Conservation (phyloP, 2,329 filamentous ascomycete species). For the Pseudocercospora macadamiae region DNA sequence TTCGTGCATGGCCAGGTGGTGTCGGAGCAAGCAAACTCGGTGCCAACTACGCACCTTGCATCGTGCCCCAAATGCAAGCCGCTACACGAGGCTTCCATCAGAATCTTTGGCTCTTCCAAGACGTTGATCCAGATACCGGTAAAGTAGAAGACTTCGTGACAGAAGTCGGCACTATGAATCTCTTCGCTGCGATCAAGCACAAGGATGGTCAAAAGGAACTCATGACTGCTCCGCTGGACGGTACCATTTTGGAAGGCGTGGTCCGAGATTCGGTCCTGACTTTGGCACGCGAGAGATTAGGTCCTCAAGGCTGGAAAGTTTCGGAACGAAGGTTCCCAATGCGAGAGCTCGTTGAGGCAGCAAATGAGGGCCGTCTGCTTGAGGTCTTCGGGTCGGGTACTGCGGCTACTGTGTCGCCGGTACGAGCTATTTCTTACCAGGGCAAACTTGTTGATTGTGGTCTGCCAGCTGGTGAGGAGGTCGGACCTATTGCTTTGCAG, state of each 20-base stretch:
- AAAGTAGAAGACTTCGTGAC: conserved; percentile 81
- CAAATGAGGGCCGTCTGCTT: conserved; percentile 79
- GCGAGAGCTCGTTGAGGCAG: conserved; percentile 78
- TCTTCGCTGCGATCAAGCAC: conserved; percentile 85
- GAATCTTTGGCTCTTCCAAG: conserved; percentile 96
- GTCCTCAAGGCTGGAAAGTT: conserved; percentile 84
- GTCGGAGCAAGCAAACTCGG: conserved; percentile 98
- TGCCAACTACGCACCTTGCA: conserved; percentile 98
- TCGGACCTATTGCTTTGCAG: conserved; percentile 77
- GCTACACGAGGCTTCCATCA: conserved; percentile 93
- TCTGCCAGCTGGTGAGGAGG: conserved; percentile 77
- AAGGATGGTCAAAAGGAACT: conserved; percentile 91
- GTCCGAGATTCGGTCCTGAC: conserved; percentile 88
- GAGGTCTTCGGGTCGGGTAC: conserved; percentile 95
- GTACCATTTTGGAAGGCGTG: conserved; percentile 93
- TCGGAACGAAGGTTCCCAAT: conserved; percentile 91
- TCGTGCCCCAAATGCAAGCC: conserved; percentile 92
- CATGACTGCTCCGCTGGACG: conserved; percentile 91
- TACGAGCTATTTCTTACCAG: conserved; percentile 87
- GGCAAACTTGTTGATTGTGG: conserved; percentile 75
- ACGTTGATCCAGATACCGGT: conserved; percentile 46
- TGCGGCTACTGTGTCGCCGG: conserved; percentile 88
- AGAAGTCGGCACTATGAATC: conserved; percentile 98
- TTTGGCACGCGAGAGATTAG: conserved; percentile 81
- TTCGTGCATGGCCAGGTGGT: conserved; percentile 92